phyloP scores from a whole-genome alignment of 306 rosid genomes.

The Biancaea sappan region DNA sequence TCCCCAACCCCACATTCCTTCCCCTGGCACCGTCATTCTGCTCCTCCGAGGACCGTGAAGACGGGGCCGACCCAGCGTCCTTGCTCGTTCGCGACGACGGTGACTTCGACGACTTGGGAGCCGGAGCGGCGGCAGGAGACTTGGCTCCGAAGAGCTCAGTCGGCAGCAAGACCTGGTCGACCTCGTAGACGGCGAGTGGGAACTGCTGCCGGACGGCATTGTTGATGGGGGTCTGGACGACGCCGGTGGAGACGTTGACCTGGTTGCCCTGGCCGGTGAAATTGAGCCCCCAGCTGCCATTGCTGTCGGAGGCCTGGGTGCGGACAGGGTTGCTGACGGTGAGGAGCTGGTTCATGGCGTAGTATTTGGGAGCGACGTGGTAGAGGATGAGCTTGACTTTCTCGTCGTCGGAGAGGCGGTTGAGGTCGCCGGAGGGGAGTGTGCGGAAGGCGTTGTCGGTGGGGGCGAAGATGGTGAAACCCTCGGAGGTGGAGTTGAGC shows the following conservation, averaged over 20 bases:
- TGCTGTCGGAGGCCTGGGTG: constrained; percentile 49
- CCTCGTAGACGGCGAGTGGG: constrained; percentile 62
- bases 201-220: constrained; percentile 57
- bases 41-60: constrained; percentile 23
- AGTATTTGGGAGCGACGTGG: constrained; percentile 70
- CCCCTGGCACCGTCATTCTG: constrained; percentile 19
- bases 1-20: constrained; percentile 37
- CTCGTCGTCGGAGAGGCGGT: constrained; percentile 46
- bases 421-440: constrained; percentile 67
- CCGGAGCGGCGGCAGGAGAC: constrained; percentile 46
- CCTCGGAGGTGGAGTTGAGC: constrained; percentile 62
- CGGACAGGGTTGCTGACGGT: constrained; percentile 83
- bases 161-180: constrained; percentile 75
- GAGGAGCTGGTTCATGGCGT: constrained; percentile 43
- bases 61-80: constrained; percentile 20
- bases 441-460: constrained; percentile 83
- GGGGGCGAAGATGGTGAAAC: constrained; percentile 76
- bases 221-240: constrained; percentile 49
- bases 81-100: constrained; percentile 12
- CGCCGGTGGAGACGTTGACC: constrained; percentile 67
- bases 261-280: constrained; percentile 74
- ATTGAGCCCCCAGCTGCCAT: constrained; percentile 67
- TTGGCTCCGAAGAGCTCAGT: constrained; percentile 49
- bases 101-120: constrained; percentile 37
- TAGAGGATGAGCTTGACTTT: constrained; percentile 61